phyloP scores from a whole-genome alignment of 768 basidiomycete species.

The Russula emetica region DNA sequence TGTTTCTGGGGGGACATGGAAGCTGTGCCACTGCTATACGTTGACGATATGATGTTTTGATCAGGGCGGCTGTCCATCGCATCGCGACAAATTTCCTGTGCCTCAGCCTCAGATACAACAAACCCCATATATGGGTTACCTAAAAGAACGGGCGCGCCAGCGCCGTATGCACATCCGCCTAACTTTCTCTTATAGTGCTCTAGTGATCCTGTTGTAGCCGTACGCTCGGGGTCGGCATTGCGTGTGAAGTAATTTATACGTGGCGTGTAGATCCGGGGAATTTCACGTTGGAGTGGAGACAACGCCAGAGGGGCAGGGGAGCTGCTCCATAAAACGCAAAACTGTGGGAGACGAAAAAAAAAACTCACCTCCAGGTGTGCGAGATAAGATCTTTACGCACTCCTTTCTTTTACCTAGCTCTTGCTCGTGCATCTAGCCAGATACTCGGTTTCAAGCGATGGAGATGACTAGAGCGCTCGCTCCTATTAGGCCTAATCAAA shows the following conservation, averaged over 20 bases:
- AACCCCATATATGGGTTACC: not conserved
- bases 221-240: too few species aligned
- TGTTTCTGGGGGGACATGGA: not conserved
- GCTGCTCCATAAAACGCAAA: too few species aligned
- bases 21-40: not conserved
- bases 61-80: not conserved
- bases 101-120: not conserved
- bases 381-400: too few species aligned
- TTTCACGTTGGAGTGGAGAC: not conserved
- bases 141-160: not conserved
- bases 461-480: too few species aligned
- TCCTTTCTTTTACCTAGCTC: too few species aligned
- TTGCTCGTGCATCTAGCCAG: too few species aligned
- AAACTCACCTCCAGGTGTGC: too few species aligned
- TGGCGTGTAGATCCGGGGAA: not conserved
- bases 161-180: too few species aligned
- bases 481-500: too few species aligned
- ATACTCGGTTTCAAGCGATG: too few species aligned
- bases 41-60: not conserved
- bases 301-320: not conserved
- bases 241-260: too few species aligned
- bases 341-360: too few species aligned
- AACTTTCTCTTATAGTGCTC: not conserved
- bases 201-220: not conserved
- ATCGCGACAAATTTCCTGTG: constrained; percentile 1